phyloP scores from a whole-genome alignment of 2,329 filamentous ascomycete species.

The Cadophora gregata region DNA sequence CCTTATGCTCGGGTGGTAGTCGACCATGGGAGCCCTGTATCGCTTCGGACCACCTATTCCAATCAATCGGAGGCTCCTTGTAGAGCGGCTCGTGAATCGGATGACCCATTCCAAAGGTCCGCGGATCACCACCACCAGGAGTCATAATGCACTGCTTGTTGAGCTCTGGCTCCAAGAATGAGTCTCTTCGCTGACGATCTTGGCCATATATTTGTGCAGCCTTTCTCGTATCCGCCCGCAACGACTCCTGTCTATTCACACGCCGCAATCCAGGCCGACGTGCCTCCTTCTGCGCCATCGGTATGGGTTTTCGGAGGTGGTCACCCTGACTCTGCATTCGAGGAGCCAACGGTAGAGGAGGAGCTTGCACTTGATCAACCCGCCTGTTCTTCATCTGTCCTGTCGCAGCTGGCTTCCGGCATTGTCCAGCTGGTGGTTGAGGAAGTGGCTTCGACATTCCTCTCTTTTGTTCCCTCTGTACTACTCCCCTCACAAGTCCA shows the following conservation, averaged over 20 bases:
- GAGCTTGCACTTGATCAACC: background rate
- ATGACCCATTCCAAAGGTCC: background rate
- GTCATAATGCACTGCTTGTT: slow-evolving; percentile 8
- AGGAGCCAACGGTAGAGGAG: too few relatives aligned
- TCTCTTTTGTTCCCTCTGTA: background rate
- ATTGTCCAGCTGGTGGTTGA: too few relatives aligned
- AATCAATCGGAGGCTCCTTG: slow-evolving; percentile 26
- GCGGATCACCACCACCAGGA: slow-evolving; percentile 11
- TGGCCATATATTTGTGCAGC: slow-evolving; percentile 28
- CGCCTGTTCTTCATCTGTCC: background rate
- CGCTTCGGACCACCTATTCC: slow-evolving; percentile 20
- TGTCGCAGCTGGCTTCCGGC: background rate
- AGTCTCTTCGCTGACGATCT: background rate
- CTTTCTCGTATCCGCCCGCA: slow-evolving; percentile 1
- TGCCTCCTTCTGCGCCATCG: background rate
- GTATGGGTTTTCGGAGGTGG: background rate
- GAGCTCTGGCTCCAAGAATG: slow-evolving; percentile 14
- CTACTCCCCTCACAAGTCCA: background rate
- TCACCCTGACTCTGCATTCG: too few relatives aligned
- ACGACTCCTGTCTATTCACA: slow-evolving; percentile 8
- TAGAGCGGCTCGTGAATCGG: slow-evolving; percentile 12
- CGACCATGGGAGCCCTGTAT: slow-evolving; percentile 23
- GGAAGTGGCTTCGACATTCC: too few relatives aligned
- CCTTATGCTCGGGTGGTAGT: slow-evolving; percentile 16
- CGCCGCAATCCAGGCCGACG: background rate